Evolutionary conservation across 1,284 basidiomycete genomes (phyloP).

Genomic region (Naganishia sp.): DNA sequence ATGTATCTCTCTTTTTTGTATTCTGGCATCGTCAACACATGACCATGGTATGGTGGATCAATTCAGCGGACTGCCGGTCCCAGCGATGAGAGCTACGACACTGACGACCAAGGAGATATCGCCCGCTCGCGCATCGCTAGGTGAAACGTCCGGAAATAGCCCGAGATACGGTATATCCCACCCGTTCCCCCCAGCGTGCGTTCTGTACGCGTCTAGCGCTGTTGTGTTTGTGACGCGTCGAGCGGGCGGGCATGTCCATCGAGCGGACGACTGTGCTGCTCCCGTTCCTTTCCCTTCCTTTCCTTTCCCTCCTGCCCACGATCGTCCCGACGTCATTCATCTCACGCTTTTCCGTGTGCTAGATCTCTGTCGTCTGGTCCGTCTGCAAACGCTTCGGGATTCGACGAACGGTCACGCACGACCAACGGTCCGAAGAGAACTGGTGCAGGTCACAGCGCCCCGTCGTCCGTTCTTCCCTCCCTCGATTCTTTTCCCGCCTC

Average conservation of each 20-base stretch:
- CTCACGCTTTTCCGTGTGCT: not conserved
- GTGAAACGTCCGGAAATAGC: not conserved
- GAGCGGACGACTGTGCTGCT: not conserved
- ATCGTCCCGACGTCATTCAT: not conserved
- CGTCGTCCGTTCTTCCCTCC: slow-evolving; percentile 9
- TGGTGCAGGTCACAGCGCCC: slow-evolving; percentile 29
- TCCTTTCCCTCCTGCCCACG: not conserved
- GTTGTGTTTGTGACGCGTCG: not conserved
- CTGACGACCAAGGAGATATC: no score
- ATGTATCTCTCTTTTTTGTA: not conserved
- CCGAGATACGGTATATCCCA: no score
- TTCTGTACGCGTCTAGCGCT: not conserved
- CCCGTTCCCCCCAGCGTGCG: not conserved
- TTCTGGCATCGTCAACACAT: not conserved
- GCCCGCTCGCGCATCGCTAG: not conserved
- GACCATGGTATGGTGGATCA: not conserved
- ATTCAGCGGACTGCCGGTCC: no score
- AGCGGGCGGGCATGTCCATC: not conserved
- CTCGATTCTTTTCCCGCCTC: slow-evolving; percentile 2
- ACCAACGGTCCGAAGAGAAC: slow-evolving; percentile 8
- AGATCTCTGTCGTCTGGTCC: not conserved
- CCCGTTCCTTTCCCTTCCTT: not conserved
- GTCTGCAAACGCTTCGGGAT: not conserved
- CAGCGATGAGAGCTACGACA: no score
- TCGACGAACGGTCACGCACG: slow-evolving; percentile 9